Base-by-base conservation (phyloP, 306 rosid genomes). In the Morella rubra region DNA sequence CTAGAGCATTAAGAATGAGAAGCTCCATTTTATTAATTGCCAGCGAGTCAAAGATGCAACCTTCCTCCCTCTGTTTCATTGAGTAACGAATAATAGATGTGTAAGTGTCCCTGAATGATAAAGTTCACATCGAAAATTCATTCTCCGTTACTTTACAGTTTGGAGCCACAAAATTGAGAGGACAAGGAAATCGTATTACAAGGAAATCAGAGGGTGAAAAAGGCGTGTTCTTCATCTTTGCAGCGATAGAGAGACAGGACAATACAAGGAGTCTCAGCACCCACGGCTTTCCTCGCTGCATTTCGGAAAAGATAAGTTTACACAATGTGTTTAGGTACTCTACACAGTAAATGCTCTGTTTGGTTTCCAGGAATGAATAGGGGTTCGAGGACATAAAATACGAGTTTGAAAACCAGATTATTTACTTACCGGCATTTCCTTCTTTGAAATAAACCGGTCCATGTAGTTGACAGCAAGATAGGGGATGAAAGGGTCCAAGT, bases 401-500 rank as follows among this genome's bases (percentile, higher is more conserved):
- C 46, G 6, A 37, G 70, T 7, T 41, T 65, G 24, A 65, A 40
- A 49, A 61, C 41, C 6, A 50, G 58, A 66, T 71, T 52, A 5
- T 78, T 61, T n/a, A 41, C 51, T 72, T 84, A 92, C 97, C 88
- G 86, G 85, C 60, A 88, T 74, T 65, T 87, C 88, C 52, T 82
- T 81, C 82, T 75, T 84, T 69, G 91, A 90, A 69, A 84, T 37
- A 84, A 88, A 90, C 24, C 93, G 85, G 64, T 90, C 88, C 84
- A 85, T 72, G 85, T 92, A 92, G 78, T 88, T 90, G 1, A 84
- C 64, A 52, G 97, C 96, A 77, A 92, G 96, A 81, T 90, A 88
- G 19, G 85, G 71, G 5, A 86, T 81, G 75, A 81, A 84, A 3
- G 89, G 87, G 72, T 87, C 92, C 72, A 88, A 80, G 72, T 83